phyloP scores from a whole-genome alignment of 2,329 filamentous ascomycete genomes.

The Fusarium sp. region DNA sequence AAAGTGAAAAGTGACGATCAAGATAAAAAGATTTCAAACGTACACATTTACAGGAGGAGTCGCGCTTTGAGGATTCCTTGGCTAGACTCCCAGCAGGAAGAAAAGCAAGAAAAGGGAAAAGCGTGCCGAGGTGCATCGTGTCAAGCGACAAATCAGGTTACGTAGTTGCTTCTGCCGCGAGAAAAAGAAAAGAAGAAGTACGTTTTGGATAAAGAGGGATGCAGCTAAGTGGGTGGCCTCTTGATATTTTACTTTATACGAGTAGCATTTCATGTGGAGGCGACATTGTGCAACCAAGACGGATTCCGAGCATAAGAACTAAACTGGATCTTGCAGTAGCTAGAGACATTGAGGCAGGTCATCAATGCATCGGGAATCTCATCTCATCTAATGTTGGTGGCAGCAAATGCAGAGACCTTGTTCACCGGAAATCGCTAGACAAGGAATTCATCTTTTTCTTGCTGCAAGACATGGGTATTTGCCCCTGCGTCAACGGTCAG shows the following conservation, averaged over 20 bases:
- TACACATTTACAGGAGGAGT: conserved; percentile 26
- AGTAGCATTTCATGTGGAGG: neutral
- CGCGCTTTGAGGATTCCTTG: neutral
- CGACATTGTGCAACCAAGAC: neutral
- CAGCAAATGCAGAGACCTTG: neutral
- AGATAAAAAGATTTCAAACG: neutral
- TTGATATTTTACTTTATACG: conserved; percentile 1
- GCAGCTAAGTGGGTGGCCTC: conserved; percentile 1
- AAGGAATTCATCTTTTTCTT: neutral
- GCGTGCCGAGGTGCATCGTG: neutral
- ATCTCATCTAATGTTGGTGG: neutral
- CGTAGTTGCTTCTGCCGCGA: no score
- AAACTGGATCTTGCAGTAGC: neutral
- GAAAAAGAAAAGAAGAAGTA: conserved; percentile 2
- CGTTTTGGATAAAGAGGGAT: neutral
- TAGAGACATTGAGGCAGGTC: neutral
- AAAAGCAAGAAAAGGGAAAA: conserved; percentile 1
- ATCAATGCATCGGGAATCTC: neutral
- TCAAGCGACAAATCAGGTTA: neutral
- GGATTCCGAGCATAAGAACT: neutral
- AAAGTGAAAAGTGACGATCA: neutral
- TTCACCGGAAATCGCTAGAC: neutral
- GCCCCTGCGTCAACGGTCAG: neutral
- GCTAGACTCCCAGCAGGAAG: neutral
- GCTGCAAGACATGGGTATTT: neutral